Base-by-base conservation (phyloP, 2,329 filamentous ascomycete genomes). In the Arthrocladium fulminans region DNA sequence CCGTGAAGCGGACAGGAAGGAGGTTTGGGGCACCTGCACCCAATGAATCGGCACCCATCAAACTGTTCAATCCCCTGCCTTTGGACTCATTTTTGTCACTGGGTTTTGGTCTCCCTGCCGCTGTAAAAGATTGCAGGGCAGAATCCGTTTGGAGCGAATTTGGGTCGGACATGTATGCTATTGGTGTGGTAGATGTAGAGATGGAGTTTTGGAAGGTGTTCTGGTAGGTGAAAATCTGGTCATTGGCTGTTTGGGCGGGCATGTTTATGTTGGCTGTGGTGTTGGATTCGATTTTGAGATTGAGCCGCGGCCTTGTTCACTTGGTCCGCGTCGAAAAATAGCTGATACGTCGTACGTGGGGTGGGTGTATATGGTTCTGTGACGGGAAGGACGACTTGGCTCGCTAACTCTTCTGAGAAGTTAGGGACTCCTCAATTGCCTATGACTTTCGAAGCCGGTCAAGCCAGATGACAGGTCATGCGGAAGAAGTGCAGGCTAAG, bases 1-100 rank as follows among this genome's bases (percentile, higher is more conserved):
- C 50, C 22, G 39, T 49, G 45, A 50, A 54, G 34, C 47, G 38
- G 9, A 43, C 27, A 3, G 54, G 54, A 2, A 51, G 43, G 4
- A 47, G 34, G 34, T 52, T 53, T 12, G 38, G 29, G 17, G 49
- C 24, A 17, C 47, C 48, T 15, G 30, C 32, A 8, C 52, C 52
- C 6, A 41, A 32, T 15, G 46, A 25, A 2, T 54, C 52, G 22
- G 19, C 29, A 17, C 15, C 12, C 4, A 23, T 19, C 7, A 53
- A n/a, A 13, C 30, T 9, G 7, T 49, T 20, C 37, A 44, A 38
- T 8, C 44, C 35, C 13, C 23, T 42, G 9, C 37, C 35, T 29
- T 12, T 32, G 15, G 13, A 44, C 40, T 46, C 38, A 17, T 17
- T 20, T 17, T 15, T 45, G 6, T n/a, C 19, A 19, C 24, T 13